Base-by-base conservation (phyloP, 371 early-diverging fungal species). In the Fennellomyces sp. region DNA sequence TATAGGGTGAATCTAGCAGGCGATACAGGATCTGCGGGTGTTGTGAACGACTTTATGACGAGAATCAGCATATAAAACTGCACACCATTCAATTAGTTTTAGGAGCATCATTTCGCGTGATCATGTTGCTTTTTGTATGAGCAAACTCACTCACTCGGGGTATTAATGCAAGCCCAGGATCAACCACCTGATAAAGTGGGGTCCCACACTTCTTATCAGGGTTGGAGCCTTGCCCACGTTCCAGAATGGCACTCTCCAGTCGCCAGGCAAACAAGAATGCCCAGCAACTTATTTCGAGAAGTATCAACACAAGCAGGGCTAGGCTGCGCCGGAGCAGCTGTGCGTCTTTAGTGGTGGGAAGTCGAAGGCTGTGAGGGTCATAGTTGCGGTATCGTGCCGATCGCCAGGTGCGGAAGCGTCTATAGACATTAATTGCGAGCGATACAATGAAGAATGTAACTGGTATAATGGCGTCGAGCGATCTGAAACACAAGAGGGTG, bases 1-100 rank as follows among this genome's bases (percentile, higher is more conserved):
- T 80, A 80, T 15, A 82, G 65, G 3, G 84, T 81, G 61, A 82
- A 78, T 63, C 75, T 81, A 29, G 79, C 76, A 2, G 83, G 82
- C 26, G 81, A 69, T 4, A 80, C 56, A 25, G 82, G 76, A 50
- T 81, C 76, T 17, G 75, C 26, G 0, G 82, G 72, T 19, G 79
- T 76, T 1, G 76, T 75, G 41, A 80, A 80, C n/a, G 78, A 73
- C 53, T 77, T 77, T 52, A 77, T 69, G 19, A 80, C 65, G 45
- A 86, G 65, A 13, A 77, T 61, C 2, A 80, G 60, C 52, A 82
- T 64, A 50, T 86, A 86, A 47, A 81, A 68, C 85, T 85, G 11
- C 21, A 25, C 41, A 15, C 36, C 19, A 28, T n/a, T n/a, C n/a
- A n/a, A n/a, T n/a, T n/a, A n/a, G n/a, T n/a, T n/a, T n/a, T n/a